These are phyloP conservation scores for Fusarium citri DNA, from an alignment of 2,329 filamentous ascomycete species.

Conservation along the genomic window DNA sequence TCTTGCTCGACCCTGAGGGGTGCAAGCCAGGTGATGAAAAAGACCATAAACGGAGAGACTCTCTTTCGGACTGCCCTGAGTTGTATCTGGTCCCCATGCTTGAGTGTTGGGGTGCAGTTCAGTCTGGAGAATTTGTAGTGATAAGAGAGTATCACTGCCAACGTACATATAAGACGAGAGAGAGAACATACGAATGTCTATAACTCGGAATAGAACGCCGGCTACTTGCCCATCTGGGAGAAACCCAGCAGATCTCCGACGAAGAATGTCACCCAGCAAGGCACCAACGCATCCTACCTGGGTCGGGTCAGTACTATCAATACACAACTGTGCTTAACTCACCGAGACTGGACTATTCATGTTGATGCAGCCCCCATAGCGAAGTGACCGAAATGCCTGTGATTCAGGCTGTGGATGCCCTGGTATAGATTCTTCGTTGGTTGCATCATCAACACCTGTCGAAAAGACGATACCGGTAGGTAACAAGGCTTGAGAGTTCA, in stretches of 20 bases:
- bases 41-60: conserved; percentile 86
- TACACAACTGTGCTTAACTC: neutral
- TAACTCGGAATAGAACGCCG: conserved; percentile 66
- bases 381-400: conserved; percentile 72
- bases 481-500: conserved; percentile 28
- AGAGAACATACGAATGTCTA: conserved; percentile 78
- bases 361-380: conserved; percentile 77
- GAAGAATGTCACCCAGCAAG: conserved; percentile 80
- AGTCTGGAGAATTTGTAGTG: conserved; percentile 85
- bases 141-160: conserved; percentile 81
- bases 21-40: conserved; percentile 79
- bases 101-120: conserved; percentile 87
- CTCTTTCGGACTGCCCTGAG: conserved; percentile 75
- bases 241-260: conserved; percentile 67
- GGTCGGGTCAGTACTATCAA: conserved; percentile 13
- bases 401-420: conserved; percentile 57
- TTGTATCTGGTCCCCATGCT: conserved; percentile 67
- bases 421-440: conserved; percentile 45
- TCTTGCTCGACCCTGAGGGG: conserved; percentile 79
- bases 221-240: conserved; percentile 69
- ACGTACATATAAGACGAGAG: conserved; percentile 78
- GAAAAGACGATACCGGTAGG: conserved; percentile 40
- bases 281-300: conserved; percentile 88
- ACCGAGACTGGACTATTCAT: conserved; percentile 79
- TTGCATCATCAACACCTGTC: conserved; percentile 10